Percentiles rank a stretch among this genome's conserved stretches.
These are phyloP conservation scores for Neurospora sublineolata DNA, from an alignment of 495 filamentous ascomycete genomes.

Conservation along the genomic window DNA sequence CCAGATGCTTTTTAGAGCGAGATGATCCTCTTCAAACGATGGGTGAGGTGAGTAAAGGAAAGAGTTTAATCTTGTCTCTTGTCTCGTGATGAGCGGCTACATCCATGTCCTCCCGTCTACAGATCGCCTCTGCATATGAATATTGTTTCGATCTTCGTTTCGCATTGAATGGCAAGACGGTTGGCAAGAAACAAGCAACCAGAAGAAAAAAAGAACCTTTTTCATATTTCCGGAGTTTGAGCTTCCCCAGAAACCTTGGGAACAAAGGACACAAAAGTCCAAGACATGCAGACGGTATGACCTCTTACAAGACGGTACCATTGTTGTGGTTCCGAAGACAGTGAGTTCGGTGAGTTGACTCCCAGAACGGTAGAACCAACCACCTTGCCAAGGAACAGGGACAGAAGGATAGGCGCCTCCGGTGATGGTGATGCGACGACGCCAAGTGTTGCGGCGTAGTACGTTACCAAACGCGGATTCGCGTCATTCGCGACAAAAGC, in stretches of 20 bases:
- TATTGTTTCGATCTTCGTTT: neutral
- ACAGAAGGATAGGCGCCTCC: neutral
- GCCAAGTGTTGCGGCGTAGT: neutral
- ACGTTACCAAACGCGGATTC: neutral
- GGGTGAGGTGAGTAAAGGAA: neutral
- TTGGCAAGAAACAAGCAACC: neutral
- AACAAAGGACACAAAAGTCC: neutral
- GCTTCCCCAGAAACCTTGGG: neutral
- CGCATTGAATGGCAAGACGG: neutral
- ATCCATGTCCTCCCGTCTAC: neutral
- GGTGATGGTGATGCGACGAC: neutral
- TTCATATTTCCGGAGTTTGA: neutral
- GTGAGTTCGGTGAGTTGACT: neutral
- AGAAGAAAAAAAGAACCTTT: neutral
- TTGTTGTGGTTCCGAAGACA: neutral
- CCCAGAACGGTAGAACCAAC: neutral
- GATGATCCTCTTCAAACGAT: neutral
- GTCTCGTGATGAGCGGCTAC: neutral
- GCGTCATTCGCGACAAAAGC: neutral
- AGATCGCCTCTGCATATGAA: neutral
- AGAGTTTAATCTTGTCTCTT: neutral
- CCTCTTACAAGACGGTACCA: neutral
- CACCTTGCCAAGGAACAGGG: neutral
- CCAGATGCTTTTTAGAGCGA: neutral
- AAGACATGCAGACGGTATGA: neutral